These are phyloP conservation scores for Calonectria ilicicola DNA, from an alignment of 2,329 filamentous ascomycete genomes.

Conservation along the genomic window DNA sequence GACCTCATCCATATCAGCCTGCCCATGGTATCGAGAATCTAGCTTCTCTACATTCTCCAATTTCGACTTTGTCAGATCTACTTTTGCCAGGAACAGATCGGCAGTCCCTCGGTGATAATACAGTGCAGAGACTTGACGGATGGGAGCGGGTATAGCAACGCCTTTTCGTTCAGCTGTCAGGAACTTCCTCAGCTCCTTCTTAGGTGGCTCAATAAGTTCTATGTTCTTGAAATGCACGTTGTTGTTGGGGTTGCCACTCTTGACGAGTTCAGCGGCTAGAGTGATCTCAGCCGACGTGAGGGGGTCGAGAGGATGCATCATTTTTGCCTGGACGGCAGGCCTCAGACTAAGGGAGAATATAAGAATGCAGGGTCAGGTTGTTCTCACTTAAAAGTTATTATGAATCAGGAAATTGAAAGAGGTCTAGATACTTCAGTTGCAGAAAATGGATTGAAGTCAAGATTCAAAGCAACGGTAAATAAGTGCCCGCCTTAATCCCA, in stretches of 20 bases:
- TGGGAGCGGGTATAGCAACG: background rate
- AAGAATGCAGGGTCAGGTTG: no score
- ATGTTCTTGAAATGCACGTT: conserved; percentile 20
- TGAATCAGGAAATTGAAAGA: no score
- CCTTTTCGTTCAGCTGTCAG: background rate
- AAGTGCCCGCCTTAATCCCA: no score
- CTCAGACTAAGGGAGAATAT: no score
- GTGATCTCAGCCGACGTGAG: background rate
- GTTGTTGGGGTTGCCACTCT: background rate
- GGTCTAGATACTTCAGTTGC: no score
- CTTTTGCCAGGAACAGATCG: background rate
- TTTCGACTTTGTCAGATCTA: background rate
- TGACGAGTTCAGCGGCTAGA: background rate
- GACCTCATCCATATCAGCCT: conserved; percentile 15
- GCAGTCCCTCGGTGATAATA: background rate
- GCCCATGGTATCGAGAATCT: background rate
- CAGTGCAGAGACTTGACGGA: background rate
- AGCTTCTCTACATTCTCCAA: background rate
- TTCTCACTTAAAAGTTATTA: no score
- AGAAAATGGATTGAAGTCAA: no score
- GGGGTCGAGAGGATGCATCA: background rate
- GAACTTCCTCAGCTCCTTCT: conserved; percentile 6
- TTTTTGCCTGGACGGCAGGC: no score
- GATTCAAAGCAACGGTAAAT: no score
- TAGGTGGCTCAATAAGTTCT: conserved; percentile 15